Evolutionary conservation across 306 rosid genomes (phyloP).

Genomic region (Sphenostylis stenocarpa): DNA sequence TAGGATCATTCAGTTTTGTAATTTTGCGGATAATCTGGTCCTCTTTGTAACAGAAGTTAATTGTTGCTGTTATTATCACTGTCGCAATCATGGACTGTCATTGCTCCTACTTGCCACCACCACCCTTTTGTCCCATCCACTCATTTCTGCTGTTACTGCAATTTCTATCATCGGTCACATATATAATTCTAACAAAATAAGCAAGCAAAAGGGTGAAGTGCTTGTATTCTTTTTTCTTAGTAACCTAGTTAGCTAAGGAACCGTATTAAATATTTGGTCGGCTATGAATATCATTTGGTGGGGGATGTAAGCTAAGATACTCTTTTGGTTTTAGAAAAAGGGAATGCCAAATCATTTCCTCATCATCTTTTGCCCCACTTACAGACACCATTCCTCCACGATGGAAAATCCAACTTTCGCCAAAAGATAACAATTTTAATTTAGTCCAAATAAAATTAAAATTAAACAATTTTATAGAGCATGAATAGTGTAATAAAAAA

Average conservation of each 20-base stretch:
- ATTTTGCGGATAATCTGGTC: too few relatives aligned
- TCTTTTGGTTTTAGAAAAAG: constrained; percentile 10
- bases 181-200: background rate
- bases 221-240: background rate
- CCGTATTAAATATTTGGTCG: constrained; percentile 1
- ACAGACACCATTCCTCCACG: background rate
- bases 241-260: constrained; percentile 30
- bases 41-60: too few relatives aligned
- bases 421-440: constrained; percentile 8
- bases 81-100: background rate
- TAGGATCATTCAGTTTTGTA: background rate
- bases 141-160: background rate
- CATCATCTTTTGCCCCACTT: constrained; percentile 17
- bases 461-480: background rate
- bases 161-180: too few relatives aligned
- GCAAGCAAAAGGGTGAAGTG: background rate
- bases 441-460: too few relatives aligned
- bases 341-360: constrained; percentile 25
- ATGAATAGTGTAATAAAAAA: too few relatives aligned
- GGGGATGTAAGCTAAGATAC: background rate
- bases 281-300: constrained; percentile 24
- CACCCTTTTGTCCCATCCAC: background rate
- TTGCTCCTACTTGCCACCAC: background rate
- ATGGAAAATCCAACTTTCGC: background rate
- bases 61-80: background rate